phyloP scores from a whole-genome alignment of 495 filamentous ascomycete genomes.

The Penicillium nucicola region DNA sequence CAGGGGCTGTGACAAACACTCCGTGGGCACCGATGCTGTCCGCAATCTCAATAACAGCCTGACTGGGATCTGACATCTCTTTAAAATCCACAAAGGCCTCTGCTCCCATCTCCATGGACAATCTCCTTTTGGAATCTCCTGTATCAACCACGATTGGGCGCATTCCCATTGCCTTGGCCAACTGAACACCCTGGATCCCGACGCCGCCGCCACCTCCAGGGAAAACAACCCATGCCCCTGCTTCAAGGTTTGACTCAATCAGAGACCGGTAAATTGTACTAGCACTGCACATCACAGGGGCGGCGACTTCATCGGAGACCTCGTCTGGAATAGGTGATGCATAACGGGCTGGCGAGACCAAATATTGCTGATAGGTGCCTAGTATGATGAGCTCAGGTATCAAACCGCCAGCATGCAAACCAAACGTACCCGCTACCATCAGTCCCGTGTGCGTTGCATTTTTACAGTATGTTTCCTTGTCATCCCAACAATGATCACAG shows the following conservation, averaged over 20 bases:
- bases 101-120: constrained; percentile 46
- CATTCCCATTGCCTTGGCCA: constrained; percentile 56
- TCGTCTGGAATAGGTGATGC: constrained; percentile 64
- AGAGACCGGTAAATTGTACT: constrained; percentile 55
- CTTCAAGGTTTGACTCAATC: constrained; percentile 49
- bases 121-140: constrained; percentile 35
- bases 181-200: constrained; percentile 59
- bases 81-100: constrained; percentile 52
- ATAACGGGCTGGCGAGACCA: constrained; percentile 58
- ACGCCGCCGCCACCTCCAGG: constrained; percentile 56
- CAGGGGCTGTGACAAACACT: constrained; percentile 48
- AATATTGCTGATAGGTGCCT: constrained; percentile 69
- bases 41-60: constrained; percentile 36
- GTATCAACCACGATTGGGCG: constrained; percentile 51
- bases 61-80: constrained; percentile 30
- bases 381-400: not conserved
- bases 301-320: constrained; percentile 55
- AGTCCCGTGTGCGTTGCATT: constrained; percentile 32
- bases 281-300: constrained; percentile 60
- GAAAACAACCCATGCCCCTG: constrained; percentile 60
- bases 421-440: constrained; percentile 27
- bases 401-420: not conserved
- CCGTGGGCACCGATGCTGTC: constrained; percentile 49
- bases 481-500: constrained; percentile 46
- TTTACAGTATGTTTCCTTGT: constrained; percentile 43